A percentile compares a stretch with the other conserved stretches of the same genome.
These are phyloP conservation scores for Zelonia costaricensis DNA, from an alignment of 208 protist genomes.

Conservation along the genomic window DNA sequence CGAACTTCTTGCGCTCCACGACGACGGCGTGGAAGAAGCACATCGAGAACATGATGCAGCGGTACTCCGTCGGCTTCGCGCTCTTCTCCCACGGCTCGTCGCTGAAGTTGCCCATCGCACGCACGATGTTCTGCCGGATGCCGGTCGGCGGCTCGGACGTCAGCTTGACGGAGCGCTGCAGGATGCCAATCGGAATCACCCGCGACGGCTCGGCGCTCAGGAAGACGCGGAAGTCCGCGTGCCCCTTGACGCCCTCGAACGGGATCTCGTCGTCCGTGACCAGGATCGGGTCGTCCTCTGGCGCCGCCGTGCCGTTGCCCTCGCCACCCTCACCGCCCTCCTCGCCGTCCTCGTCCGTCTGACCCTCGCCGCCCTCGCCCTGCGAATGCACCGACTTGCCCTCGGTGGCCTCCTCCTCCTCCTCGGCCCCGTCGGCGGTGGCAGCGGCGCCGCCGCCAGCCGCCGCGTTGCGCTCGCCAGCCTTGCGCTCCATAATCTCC, in stretches of 20 bases:
- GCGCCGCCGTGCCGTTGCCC: slow-evolving; percentile 18
- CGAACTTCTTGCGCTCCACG: slow-evolving; percentile 98
- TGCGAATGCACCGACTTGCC: background rate
- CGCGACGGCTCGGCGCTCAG: slow-evolving; percentile 96
- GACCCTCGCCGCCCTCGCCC: slow-evolving; percentile 15
- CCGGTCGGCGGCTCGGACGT: slow-evolving; percentile 98
- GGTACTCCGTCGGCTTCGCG: slow-evolving; percentile 97
- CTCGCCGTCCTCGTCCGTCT: slow-evolving; percentile 22
- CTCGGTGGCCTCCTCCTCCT: slow-evolving; percentile 5
- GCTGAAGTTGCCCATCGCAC: slow-evolving; percentile 96
- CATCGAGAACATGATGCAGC: slow-evolving; percentile 98
- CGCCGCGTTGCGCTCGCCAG: slow-evolving; percentile 42
- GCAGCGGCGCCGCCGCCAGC: slow-evolving; percentile 6
- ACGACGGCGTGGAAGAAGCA: slow-evolving; percentile 98
- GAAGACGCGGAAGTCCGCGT: slow-evolving; percentile 97
- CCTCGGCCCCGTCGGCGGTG: slow-evolving; percentile 17
- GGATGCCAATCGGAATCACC: slow-evolving; percentile 97
- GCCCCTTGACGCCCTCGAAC: slow-evolving; percentile 91
- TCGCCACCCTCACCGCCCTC: slow-evolving; percentile 21
- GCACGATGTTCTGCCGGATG: slow-evolving; percentile 96
- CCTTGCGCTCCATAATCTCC: slow-evolving; percentile 83
- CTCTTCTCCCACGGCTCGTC: slow-evolving; percentile 96
- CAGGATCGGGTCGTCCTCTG: slow-evolving; percentile 37
- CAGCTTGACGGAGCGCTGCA: slow-evolving; percentile 98
- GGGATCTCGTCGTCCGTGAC: slow-evolving; percentile 89